Base-by-base conservation (phyloP, 2,329 filamentous ascomycete species). In the Aspergillus sp. region DNA sequence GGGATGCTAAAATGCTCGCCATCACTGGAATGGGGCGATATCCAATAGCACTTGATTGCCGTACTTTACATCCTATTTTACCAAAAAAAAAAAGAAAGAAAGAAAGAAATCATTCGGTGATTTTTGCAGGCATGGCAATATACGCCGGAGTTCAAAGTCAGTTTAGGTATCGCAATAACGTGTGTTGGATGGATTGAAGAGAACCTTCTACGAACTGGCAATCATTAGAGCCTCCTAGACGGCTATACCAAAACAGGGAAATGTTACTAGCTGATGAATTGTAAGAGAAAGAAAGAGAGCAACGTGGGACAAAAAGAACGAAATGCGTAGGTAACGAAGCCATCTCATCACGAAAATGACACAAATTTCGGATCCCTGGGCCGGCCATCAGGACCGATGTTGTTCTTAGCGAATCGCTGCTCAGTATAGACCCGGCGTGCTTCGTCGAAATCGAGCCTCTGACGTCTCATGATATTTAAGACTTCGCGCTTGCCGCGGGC, bases 341-440 rank as follows among this genome's bases (percentile, higher is more conserved):
- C 21, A 49, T 17, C 39, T 51, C 37, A 33, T 82, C 71, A 90
- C 59, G 88, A 90, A 76, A 98, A 98, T 72, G 90, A 96, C 59
- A 98, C 92, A 72, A 96, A 96, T 80, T 97, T 97, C 61, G 93
- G 92, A 79, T 98, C 93, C 71, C 87, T 84, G 61, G 95, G 95
- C 66, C 88, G 79, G 4, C 95, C 95, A 75, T 99, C 95, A 5
- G 90, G 83, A 1, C 88, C 91, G 72, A 99, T 97, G 52, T 90
- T 90, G 68, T 96, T 91, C 72, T 87, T 91, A 72, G 86, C 86
- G 77, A 99, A 96, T 57, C 87, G 82, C 67, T 90, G 86, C 78
- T 97, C 90, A 77, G 92, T 95, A 72, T 90, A 96, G 46, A 91
- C 83, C 68, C 90, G 84, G 66, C 95, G 84, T 40, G 93, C 95